phyloP scores from a whole-genome alignment of 176 grass and related monocot genomes.

The Aechmea fasciata region DNA sequence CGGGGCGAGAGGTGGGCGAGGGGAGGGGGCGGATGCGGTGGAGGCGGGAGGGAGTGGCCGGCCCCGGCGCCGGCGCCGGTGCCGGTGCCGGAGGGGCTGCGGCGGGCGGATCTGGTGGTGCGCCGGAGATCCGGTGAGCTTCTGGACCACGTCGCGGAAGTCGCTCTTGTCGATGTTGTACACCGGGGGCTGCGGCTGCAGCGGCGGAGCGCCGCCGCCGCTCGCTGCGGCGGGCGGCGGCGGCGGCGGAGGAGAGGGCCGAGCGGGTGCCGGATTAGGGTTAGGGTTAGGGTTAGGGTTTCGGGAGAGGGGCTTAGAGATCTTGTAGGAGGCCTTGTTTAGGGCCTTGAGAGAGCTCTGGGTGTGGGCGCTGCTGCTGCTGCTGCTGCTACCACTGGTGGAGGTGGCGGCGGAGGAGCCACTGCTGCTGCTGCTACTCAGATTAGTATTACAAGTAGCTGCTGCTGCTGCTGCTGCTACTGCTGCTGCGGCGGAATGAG shows the following conservation, averaged over 20 bases:
- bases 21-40: constrained; percentile 27
- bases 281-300: constrained; percentile 1
- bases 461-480: background rate
- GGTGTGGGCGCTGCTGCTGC: background rate
- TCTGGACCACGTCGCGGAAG: constrained; percentile 26
- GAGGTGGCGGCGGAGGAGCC: background rate
- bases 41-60: constrained; percentile 14
- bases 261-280: background rate
- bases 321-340: constrained; percentile 22
- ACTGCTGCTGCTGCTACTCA: background rate
- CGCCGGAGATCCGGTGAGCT: constrained; percentile 21
- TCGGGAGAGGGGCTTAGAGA: constrained; percentile 15
- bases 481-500: background rate
- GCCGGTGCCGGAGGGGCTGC: background rate
- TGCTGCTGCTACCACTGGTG: background rate
- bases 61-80: background rate
- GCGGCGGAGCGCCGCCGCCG: constrained; percentile 5
- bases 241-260: background rate
- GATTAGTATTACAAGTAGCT: background rate
- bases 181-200: constrained; percentile 18
- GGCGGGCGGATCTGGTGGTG: constrained; percentile 16
- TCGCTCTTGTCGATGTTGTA: constrained; percentile 35
- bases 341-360: constrained; percentile 1
- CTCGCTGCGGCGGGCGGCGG: too few relatives aligned
- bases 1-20: background rate